phyloP scores from a whole-genome alignment of 2,329 filamentous ascomycete genomes.

The Verticillium alfalfae region DNA sequence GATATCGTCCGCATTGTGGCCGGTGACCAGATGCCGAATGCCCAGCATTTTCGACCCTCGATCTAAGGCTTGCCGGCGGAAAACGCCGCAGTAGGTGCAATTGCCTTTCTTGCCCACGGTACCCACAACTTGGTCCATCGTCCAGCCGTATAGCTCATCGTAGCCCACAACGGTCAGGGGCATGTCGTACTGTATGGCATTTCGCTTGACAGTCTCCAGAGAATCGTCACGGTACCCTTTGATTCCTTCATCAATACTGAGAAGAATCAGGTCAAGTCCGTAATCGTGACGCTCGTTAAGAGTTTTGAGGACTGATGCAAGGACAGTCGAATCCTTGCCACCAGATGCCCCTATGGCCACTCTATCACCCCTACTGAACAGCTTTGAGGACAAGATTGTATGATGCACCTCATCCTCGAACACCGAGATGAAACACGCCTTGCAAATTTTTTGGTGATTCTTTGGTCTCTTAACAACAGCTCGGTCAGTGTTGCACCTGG shows the following conservation, averaged over 20 bases:
- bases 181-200: constrained; percentile 87
- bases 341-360: constrained; percentile 95
- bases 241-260: constrained; percentile 96
- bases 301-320: constrained; percentile 91
- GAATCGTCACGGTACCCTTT: constrained; percentile 95
- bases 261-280: constrained; percentile 74
- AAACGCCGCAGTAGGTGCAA: constrained; percentile 98
- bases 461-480: constrained; percentile 92
- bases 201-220: constrained; percentile 92
- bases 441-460: constrained; percentile 91
- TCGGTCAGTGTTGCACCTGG: constrained; percentile 67
- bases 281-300: constrained; percentile 88
- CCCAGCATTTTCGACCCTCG: constrained; percentile 81
- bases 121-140: constrained; percentile 97
- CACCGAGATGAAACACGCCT: constrained; percentile 74
- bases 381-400: constrained; percentile 74
- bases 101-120: constrained; percentile 97
- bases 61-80: constrained; percentile 88
- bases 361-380: constrained; percentile 79
- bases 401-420: constrained; percentile 95
- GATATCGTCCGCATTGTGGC: constrained; percentile 95
- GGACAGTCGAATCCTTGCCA: constrained; percentile 94
- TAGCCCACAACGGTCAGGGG: constrained; percentile 89
- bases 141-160: constrained; percentile 93
- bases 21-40: constrained; percentile 91